Base-by-base conservation (phyloP, 208 protist genomes). In the Wallacemonas sp. region DNA sequence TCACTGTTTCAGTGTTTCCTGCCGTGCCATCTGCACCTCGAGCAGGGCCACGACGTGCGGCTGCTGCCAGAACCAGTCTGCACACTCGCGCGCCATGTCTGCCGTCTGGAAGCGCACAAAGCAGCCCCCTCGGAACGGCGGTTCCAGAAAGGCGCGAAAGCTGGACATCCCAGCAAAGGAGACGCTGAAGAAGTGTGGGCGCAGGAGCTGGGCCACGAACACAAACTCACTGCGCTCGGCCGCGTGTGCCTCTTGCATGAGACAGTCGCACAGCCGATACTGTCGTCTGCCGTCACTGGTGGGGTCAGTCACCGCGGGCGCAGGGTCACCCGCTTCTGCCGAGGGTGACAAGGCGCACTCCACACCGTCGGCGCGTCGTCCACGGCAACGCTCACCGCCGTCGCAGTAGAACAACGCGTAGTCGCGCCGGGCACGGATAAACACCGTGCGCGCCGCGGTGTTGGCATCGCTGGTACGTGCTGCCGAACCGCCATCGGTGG, bases 71-170 rank as follows among this genome's bases (percentile, higher is more conserved):
- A 87, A 63, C 86, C 78, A 89, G 53, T 69, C 63, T 59, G 86
- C 41, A 63, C 86, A 92, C 42, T 64, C 71, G 21, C 52, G 68
- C 50, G 82, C 80, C 66, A 77, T 68, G 24, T 60, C 53, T 8
- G 60, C 30, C n/a, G 67, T 59, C 33, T 78, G 63, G 60, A 92
- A 92, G 8, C 69, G 58, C 52, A 92, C 73, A 66, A 92, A 87
- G 41, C 76, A 81, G 17, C 79, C 85, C 13, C 79, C 67, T 30
- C 53, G 66, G 30, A 65, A 79, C n/a, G 73, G 70, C 1, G 81
- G 77, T 2, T 67, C 63, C 32, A 78, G 34, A 32, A 81, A 89
- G 3, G 64, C n/a, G 10, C 74, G 69, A 41, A 63, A 89, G 6
- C 67, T 60, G 36, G 52, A 15, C 26, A 92, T 46, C 17, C 78